Evolutionary conservation across 768 basidiomycete genomes (phyloP).

Genomic region (Russula olivacea): DNA sequence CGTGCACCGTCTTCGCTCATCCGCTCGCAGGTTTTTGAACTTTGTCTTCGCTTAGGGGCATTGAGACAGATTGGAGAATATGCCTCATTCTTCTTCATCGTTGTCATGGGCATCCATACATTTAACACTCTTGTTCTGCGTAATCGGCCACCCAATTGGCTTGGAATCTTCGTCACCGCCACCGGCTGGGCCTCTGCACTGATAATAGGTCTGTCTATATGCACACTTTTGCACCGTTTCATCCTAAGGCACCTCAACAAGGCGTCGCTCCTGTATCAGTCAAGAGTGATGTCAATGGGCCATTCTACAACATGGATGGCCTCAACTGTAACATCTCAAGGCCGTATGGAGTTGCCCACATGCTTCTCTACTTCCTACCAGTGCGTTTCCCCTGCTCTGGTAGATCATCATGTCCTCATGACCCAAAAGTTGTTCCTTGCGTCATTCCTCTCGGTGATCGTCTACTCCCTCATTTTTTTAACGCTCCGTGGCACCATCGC

Average conservation of each 20-base stretch:
- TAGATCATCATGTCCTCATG: neutral
- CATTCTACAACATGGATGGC: conserved; percentile 48
- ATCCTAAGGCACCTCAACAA: conserved; percentile 7
- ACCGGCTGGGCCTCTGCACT: conserved; percentile 52
- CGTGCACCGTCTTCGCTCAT: neutral
- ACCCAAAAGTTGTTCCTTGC: conserved; percentile 49
- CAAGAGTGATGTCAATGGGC: conserved; percentile 34
- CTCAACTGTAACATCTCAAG: conserved; percentile 48
- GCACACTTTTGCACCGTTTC: neutral
- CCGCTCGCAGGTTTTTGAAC: conserved; percentile 2
- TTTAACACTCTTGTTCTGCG: conserved; percentile 61
- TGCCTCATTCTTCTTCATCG: conserved; percentile 58
- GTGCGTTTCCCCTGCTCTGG: conserved; percentile 34
- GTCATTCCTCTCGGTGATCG: conserved; percentile 46
- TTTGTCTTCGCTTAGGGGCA: conserved; percentile 36
- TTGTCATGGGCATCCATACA: conserved; percentile 58
- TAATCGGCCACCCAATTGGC: conserved; percentile 45
- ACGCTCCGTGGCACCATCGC: conserved; percentile 52
- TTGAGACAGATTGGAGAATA: conserved; percentile 60
- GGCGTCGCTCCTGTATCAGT: conserved; percentile 30
- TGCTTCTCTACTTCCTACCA: conserved; percentile 56
- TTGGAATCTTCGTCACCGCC: conserved; percentile 38
- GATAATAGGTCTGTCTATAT: conserved; percentile 41
- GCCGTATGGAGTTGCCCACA: conserved; percentile 39
- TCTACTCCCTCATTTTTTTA: conserved; percentile 59